These are phyloP conservation scores for Cornus suecica DNA, from an alignment of 148 eudicot genomes.

Conservation along the genomic window DNA sequence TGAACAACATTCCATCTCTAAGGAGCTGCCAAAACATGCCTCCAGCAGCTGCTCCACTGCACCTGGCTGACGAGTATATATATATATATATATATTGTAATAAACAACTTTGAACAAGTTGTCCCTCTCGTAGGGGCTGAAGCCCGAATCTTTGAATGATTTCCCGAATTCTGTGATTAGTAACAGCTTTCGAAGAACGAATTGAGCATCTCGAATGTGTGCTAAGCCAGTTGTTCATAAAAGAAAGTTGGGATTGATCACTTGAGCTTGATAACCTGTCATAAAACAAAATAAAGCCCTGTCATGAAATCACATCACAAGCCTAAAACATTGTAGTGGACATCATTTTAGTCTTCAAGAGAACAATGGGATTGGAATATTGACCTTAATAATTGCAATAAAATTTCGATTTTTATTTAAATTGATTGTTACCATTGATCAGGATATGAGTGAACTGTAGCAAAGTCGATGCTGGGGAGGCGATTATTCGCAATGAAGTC, in stretches of 20 bases:
- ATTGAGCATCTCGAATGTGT: constrained; percentile 71
- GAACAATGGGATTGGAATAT: neutral
- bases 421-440: constrained; percentile 73
- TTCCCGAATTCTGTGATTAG: constrained; percentile 84
- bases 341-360: neutral
- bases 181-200: constrained; percentile 59
- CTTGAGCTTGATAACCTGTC: constrained; percentile 59
- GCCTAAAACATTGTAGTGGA: no score
- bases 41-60: constrained; percentile 73
- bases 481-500: constrained; percentile 85
- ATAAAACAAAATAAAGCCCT: neutral
- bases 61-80: constrained; percentile 66
- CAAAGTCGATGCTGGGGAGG: constrained; percentile 74
- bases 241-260: constrained; percentile 55
- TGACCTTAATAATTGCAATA: neutral
- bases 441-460: constrained; percentile 83
- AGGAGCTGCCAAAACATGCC: constrained; percentile 92
- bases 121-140: constrained; percentile 55
- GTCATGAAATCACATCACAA: neutral
- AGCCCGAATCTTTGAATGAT: constrained; percentile 66
- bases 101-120: constrained; percentile 48
- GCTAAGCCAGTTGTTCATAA: constrained; percentile 69
- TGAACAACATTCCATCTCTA: constrained; percentile 41
- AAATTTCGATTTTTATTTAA: no score
- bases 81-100: no score